These are phyloP conservation scores for Terana coerulea DNA, from an alignment of 768 basidiomycete species.

Conservation along the genomic window DNA sequence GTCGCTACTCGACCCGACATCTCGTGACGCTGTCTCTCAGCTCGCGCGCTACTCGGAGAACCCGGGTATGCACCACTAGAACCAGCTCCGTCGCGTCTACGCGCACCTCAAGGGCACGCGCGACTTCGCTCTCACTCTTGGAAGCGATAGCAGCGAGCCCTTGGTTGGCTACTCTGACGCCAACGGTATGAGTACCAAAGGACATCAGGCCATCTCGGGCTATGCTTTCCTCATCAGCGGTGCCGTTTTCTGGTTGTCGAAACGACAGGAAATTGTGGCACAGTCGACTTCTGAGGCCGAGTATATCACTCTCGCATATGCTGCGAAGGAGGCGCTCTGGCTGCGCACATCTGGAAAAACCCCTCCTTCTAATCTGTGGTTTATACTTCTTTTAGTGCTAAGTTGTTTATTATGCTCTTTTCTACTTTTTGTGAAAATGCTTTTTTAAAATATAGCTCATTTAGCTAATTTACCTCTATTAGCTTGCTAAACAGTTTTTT, in stretches of 20 bases:
- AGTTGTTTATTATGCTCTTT: too few species aligned
- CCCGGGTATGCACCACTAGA: not conserved
- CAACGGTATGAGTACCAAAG: constrained; percentile 16
- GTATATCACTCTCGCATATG: constrained; percentile 32
- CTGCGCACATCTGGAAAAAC: too few species aligned
- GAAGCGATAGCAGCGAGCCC: not conserved
- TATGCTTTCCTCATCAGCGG: constrained; percentile 31
- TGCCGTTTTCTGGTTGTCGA: constrained; percentile 32
- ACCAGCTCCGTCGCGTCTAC: constrained; percentile 14
- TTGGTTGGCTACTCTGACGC: constrained; percentile 18
- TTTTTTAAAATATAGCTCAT: too few species aligned
- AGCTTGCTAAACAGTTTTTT: too few species aligned
- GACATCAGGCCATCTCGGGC: constrained; percentile 32
- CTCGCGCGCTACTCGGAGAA: too few species aligned
- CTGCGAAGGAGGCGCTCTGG: constrained; percentile 25
- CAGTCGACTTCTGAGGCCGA: constrained; percentile 35
- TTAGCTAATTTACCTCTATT: too few species aligned
- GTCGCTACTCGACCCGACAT: too few species aligned
- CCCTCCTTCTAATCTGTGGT: too few species aligned
- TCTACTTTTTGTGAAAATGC: too few species aligned
- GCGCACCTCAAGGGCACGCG: constrained; percentile 20
- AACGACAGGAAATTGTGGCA: constrained; percentile 32
- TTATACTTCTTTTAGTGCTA: too few species aligned
- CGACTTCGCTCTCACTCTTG: constrained; percentile 1
- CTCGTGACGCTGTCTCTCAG: too few species aligned